Conservation (phyloP, 805 yeast species). For the Babjeviella inositovora region DNA sequence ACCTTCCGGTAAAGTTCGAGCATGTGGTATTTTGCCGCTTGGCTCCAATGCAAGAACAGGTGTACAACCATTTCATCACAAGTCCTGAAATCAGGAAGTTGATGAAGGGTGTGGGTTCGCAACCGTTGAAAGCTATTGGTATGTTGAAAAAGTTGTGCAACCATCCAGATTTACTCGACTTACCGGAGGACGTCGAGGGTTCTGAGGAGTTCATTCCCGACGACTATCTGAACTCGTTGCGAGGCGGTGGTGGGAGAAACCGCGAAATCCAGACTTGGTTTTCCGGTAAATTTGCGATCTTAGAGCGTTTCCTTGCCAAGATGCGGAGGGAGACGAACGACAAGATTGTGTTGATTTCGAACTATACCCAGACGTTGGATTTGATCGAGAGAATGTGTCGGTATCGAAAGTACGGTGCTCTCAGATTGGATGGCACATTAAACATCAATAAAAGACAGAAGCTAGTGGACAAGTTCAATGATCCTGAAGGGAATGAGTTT, state of each 20-base stretch:
- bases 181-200: slow-evolving; percentile 70
- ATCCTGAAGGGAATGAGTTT: slow-evolving; percentile 79
- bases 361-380: slow-evolving; percentile 89
- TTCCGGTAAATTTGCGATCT: slow-evolving; percentile 75
- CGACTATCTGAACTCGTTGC: slow-evolving; percentile 38
- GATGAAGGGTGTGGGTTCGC: slow-evolving; percentile 54
- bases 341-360: slow-evolving; percentile 87
- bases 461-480: slow-evolving; percentile 79
- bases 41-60: slow-evolving; percentile 54
- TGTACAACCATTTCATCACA: slow-evolving; percentile 62
- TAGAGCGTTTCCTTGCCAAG: slow-evolving; percentile 70
- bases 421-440: slow-evolving; percentile 88
- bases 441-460: slow-evolving; percentile 84
- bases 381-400: slow-evolving; percentile 81
- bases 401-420: slow-evolving; percentile 49
- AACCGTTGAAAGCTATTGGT: slow-evolving; percentile 84
- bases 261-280: slow-evolving; percentile 65
- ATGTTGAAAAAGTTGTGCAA: slow-evolving; percentile 80
- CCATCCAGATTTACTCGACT: slow-evolving; percentile 74
- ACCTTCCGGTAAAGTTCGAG: slow-evolving; percentile 90
- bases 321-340: slow-evolving; percentile 77
- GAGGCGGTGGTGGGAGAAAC: slow-evolving; percentile 32
- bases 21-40: slow-evolving; percentile 88
- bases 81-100: slow-evolving; percentile 64
- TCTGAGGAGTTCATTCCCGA: slow-evolving; percentile 52